A percentile compares a stretch with the other conserved stretches of the same genome.
These are phyloP conservation scores for Verticillium nubilum DNA, from an alignment of 2,329 filamentous ascomycete species.

Conservation along the genomic window DNA sequence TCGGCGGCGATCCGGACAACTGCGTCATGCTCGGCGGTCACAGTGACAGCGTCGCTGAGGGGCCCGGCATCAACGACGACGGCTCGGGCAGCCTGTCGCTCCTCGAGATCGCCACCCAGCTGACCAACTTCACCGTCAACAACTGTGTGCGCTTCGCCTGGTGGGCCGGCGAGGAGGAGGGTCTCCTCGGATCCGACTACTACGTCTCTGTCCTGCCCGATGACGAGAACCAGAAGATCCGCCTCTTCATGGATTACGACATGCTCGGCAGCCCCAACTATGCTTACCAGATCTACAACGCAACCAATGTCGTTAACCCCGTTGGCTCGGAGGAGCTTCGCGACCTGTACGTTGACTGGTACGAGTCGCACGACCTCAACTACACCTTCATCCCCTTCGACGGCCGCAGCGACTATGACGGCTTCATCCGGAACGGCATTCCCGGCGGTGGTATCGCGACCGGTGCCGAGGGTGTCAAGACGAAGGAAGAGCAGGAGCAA, in stretches of 20 bases:
- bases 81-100: conserved; percentile 61
- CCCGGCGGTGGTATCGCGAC: conserved; percentile 72
- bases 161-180: conserved; percentile 65
- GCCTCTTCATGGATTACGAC: conserved; percentile 65
- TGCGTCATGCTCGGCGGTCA: conserved; percentile 62
- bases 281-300: conserved; percentile 64
- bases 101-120: conserved; percentile 56
- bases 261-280: conserved; percentile 65
- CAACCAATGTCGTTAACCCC: conserved; percentile 66
- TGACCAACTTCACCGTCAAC: conserved; percentile 51
- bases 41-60: conserved; percentile 56
- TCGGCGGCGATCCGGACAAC: conserved; percentile 53
- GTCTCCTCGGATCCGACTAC: conserved; percentile 57
- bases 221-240: conserved; percentile 57
- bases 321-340: conserved; percentile 65
- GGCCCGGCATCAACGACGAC: conserved; percentile 74
- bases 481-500: conserved; percentile 53
- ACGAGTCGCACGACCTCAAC: conserved; percentile 53
- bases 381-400: conserved; percentile 71
- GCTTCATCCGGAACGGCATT: conserved; percentile 68
- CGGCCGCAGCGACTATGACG: conserved; percentile 74
- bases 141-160: conserved; percentile 64
- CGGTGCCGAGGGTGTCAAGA: conserved; percentile 74
- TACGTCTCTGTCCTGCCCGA: conserved; percentile 50
- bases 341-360: conserved; percentile 64